These are phyloP conservation scores for Paecilomyces sp. DNA, from an alignment of 2,329 filamentous ascomycete genomes.

Conservation along the genomic window DNA sequence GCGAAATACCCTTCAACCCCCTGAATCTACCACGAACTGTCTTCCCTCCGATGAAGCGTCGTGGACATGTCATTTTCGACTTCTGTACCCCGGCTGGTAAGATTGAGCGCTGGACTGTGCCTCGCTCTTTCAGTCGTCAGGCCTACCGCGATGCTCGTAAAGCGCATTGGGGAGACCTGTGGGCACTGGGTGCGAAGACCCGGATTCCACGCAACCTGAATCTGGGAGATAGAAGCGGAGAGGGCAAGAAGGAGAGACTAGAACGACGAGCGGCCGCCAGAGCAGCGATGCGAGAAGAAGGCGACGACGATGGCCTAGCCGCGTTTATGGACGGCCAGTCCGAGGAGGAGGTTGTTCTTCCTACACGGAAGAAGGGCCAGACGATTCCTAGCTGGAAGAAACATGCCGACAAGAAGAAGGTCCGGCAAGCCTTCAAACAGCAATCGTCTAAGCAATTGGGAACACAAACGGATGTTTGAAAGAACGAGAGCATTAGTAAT, in stretches of 20 bases:
- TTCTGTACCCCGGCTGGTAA: conserved; percentile 79
- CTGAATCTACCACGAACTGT: conserved; percentile 72
- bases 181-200: conserved; percentile 91
- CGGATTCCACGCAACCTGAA: conserved; percentile 56
- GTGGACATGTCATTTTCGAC: conserved; percentile 82
- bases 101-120: conserved; percentile 90
- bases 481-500: not conserved
- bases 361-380: conserved; percentile 24
- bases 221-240: conserved; percentile 46
- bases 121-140: conserved; percentile 68
- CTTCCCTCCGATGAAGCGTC: conserved; percentile 75
- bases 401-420: conserved; percentile 36
- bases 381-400: conserved; percentile 37
- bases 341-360: conserved; percentile 8
- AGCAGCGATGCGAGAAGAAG: conserved; percentile 15
- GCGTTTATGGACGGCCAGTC: conserved; percentile 7
- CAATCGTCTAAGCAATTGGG: conserved; percentile 10
- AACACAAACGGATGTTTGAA: conserved; percentile 1
- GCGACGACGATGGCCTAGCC: conserved; percentile 18
- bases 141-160: conserved; percentile 93
- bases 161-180: conserved; percentile 83
- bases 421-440: conserved; percentile 34
- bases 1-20: conserved; percentile 37
- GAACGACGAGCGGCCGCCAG: conserved; percentile 28
- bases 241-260: conserved; percentile 32